phyloP scores from a whole-genome alignment of 2,329 filamentous ascomycete genomes.

The Calonectria pseudoreteaudii region DNA sequence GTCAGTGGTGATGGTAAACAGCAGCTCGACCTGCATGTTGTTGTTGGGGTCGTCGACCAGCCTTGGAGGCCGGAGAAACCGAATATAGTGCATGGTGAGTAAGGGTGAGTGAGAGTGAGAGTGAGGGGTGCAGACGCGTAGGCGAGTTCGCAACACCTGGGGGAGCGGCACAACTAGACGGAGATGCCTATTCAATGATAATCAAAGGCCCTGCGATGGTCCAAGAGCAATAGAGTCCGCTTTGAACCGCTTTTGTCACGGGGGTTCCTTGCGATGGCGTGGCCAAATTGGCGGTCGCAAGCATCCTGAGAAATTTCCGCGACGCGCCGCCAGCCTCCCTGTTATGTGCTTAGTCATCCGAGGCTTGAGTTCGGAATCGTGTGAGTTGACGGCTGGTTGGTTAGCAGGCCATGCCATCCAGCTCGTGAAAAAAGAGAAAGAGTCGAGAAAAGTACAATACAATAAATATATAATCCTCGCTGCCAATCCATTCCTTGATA shows the following conservation, averaged over 20 bases:
- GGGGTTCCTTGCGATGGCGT: not conserved
- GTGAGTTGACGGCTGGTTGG: not conserved
- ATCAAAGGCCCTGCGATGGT: constrained; percentile 1
- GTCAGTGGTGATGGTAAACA: constrained; percentile 69
- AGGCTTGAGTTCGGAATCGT: not conserved
- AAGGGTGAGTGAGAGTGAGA: constrained; percentile 12
- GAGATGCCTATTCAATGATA: constrained; percentile 1
- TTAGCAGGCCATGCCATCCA: not conserved
- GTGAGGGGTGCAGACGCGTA: not conserved
- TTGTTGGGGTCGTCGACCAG: constrained; percentile 42
- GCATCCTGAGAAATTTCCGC: constrained; percentile 23
- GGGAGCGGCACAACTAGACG: not conserved
- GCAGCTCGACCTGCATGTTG: constrained; percentile 52
- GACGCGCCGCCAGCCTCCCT: constrained; percentile 5
- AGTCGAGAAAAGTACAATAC: not conserved
- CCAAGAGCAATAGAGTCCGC: not conserved
- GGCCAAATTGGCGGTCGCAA: constrained; percentile 7
- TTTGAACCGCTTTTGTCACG: not conserved
- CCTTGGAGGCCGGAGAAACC: constrained; percentile 62
- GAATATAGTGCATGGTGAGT: constrained; percentile 67
- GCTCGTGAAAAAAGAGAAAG: not conserved
- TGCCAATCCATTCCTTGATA: not conserved
- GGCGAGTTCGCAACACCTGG: not conserved
- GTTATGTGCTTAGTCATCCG: constrained; percentile 4
- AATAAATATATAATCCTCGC: not conserved